A percentile compares a stretch with the other conserved stretches of the same genome.
Evolutionary conservation across 2,329 filamentous ascomycete species (phyloP).

Genomic region (Graphium sp.): DNA sequence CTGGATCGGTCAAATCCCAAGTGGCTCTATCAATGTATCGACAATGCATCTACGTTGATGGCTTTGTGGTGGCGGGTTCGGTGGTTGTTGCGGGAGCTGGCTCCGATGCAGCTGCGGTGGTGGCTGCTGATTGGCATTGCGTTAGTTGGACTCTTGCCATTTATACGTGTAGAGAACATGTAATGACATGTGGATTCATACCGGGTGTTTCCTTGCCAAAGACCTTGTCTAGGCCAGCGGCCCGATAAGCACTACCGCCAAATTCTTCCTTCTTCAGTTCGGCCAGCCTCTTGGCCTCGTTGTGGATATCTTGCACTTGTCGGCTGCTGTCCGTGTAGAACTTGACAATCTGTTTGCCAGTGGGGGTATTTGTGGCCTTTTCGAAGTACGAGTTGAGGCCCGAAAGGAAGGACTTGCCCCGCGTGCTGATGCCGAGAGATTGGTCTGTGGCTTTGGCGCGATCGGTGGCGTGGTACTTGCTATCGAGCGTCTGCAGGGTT

Average conservation of each 20-base stretch:
- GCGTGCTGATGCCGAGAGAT: conserved; percentile 65
- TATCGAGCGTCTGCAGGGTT: conserved; percentile 62
- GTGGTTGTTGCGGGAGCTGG: no score
- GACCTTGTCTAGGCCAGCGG: conserved; percentile 37
- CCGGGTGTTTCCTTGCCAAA: conserved; percentile 33
- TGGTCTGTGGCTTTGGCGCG: conserved; percentile 71
- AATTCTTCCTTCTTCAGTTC: conserved; percentile 62
- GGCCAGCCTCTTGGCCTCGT: conserved; percentile 74
- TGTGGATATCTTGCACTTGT: conserved; percentile 88
- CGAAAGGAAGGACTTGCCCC: conserved; percentile 45
- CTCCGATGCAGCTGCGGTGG: no score
- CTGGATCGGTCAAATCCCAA: no score
- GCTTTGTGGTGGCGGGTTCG: no score
- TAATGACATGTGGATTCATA: no score
- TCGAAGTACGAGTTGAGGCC: conserved; percentile 84
- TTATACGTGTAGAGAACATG: no score
- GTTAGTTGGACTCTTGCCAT: no score
- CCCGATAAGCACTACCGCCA: conserved; percentile 42
- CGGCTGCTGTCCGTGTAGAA: conserved; percentile 79
- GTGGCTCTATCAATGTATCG: no score
- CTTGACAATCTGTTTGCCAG: conserved; percentile 68
- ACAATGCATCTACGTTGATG: no score
- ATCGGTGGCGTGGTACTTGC: conserved; percentile 75
- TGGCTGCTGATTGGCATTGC: no score
- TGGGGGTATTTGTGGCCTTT: conserved; percentile 74